Conservation (phyloP, 2,329 filamentous ascomycete species). For the Fusarium irregulare region DNA sequence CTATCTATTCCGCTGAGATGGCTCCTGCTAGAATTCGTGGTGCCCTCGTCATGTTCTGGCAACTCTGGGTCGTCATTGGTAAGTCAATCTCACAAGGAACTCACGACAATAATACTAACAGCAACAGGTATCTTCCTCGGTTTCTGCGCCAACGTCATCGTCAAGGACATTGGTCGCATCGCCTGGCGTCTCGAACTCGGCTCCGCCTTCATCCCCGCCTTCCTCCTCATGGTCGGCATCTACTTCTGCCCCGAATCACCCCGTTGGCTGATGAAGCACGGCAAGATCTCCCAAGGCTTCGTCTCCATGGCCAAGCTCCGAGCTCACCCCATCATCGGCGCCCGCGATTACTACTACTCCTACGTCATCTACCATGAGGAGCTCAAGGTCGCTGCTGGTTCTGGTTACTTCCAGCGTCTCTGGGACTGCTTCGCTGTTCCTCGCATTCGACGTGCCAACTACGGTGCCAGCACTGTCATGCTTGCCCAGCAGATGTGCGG, state of each 20-base stretch:
- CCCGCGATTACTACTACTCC: slow-evolving; percentile 69
- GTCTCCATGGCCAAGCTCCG: slow-evolving; percentile 63
- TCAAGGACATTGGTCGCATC: slow-evolving; percentile 42
- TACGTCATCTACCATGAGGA: slow-evolving; percentile 58
- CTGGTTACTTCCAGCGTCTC: slow-evolving; percentile 60
- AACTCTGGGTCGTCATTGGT: slow-evolving; percentile 72
- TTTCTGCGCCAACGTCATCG: slow-evolving; percentile 52
- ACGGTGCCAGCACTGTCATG: slow-evolving; percentile 85
- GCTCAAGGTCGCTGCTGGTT: slow-evolving; percentile 52
- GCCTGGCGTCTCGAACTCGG: slow-evolving; percentile 62
- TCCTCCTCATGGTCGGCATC: slow-evolving; percentile 65
- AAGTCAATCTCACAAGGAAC: fast-evolving
- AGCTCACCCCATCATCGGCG: slow-evolving; percentile 65
- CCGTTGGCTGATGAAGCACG: slow-evolving; percentile 74
- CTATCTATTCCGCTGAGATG: slow-evolving; percentile 81
- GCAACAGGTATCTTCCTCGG: slow-evolving; percentile 54
- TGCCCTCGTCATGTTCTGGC: slow-evolving; percentile 85
- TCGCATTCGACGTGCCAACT: slow-evolving; percentile 75
- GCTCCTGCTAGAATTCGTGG: slow-evolving; percentile 75
- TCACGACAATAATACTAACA: fast-evolving
- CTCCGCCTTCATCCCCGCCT: slow-evolving; percentile 69
- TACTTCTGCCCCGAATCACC: slow-evolving; percentile 74
- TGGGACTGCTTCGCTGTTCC: slow-evolving; percentile 75
- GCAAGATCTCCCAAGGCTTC: slow-evolving; percentile 69
- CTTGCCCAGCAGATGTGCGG: slow-evolving; percentile 77